Evolutionary conservation across 345 rosid species (phyloP), one percentile per base, ranked within the genome.

Genomic region (Eucalyptus victrix): DNA sequence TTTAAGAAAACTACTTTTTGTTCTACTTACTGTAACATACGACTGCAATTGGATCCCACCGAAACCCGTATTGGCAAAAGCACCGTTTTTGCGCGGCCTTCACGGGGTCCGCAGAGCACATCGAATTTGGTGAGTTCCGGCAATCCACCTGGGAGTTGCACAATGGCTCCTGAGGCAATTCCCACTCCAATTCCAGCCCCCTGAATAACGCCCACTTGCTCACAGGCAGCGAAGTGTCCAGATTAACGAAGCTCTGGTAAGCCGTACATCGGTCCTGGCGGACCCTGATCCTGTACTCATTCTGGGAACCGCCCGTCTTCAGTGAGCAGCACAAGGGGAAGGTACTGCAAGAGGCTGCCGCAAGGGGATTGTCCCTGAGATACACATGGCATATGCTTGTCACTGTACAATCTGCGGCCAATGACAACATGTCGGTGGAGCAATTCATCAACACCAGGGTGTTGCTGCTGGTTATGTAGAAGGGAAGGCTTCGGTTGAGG

Each of bases 121-220:
- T 92, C 11, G 95, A 94, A 87, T 93, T 91, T 89, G 92, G 47
- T 91, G 93, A 88, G 42, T 86, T 91, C 89, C 49, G 90, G 88
- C 97, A 95, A 53, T 96, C 97, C 32, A 32, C 47, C 49, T 89
- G 93, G 4, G 89, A 86, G 86, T 44, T 90, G 89, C 97, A 94
- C 32, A 91, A 81, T 14, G 96, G 96, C 89, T 96, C 96, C 87
- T 65, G 90, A 49, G 97, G 96, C 88, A 92, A 72, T n/a, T 87
- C 88, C 97, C 97, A 94, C 87, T 94, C 91, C 49, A 95, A 89
- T 93, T 96, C 96, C 87, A 96, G 56, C 51, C 93, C 95, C 65
- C 65, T 16, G 9, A 95, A 93, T 49, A 88, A 91, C 5, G 96
- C 94, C 97, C 97, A 95, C 87, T 92, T 90, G 65, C 89, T 91